Percentiles rank a stretch among this genome's conserved stretches.
Conservation (phyloP, 2,329 filamentous ascomycete genomes). For the Thelonectria discophora region DNA sequence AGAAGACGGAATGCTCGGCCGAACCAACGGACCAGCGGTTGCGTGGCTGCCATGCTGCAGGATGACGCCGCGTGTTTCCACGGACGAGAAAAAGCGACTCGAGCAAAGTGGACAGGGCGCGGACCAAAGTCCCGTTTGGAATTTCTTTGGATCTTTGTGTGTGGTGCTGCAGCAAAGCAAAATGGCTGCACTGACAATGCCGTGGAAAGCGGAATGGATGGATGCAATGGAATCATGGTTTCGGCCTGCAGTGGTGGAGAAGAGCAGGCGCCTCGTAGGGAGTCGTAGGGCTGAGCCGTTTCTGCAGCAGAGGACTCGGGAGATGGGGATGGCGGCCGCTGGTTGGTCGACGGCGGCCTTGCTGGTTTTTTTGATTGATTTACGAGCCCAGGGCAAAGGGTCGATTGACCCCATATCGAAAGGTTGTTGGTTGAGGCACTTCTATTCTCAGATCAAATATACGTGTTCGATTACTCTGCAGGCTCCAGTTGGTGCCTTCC, state of each 20-base stretch:
- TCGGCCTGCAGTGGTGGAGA: not conserved
- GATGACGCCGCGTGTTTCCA: constrained; percentile 15
- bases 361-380: too few relatives aligned
- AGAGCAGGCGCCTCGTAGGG: not conserved
- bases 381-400: too few relatives aligned
- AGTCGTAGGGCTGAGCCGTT: constrained; percentile 2
- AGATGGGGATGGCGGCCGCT: not conserved
- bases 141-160: not conserved
- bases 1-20: too few relatives aligned
- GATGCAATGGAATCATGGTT: not conserved
- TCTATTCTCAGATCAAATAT: too few relatives aligned
- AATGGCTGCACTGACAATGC: not conserved
- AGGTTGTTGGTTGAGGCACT: too few relatives aligned
- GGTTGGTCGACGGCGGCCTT: too few relatives aligned
- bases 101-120: constrained; percentile 12
- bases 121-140: constrained; percentile 26
- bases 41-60: constrained; percentile 19
- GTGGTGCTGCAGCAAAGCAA: too few relatives aligned
- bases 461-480: not conserved
- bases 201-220: too few relatives aligned
- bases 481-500: not conserved
- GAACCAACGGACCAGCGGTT: constrained; percentile 4
- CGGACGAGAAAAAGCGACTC: not conserved
- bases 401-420: too few relatives aligned
- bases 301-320: not conserved